Base-by-base conservation (phyloP, 2,329 filamentous ascomycete genomes). In the Trichoderma sp. region DNA sequence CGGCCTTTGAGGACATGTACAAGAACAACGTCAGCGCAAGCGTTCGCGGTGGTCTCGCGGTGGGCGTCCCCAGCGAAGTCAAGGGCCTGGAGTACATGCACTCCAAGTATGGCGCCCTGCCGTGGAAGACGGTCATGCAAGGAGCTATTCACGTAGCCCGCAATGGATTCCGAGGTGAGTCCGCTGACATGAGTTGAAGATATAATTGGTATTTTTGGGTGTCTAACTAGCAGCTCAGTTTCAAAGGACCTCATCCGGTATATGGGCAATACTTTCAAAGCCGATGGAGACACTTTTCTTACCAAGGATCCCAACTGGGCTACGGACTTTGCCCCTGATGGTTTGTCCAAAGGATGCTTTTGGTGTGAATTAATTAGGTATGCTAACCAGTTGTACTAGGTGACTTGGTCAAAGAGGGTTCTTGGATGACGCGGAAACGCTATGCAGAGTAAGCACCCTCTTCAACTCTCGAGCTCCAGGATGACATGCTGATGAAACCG, bases 1-100 rank as follows among this genome's bases (percentile, higher is more conserved):
- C 92, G 0, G 92, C 94, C 0, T 89, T 86, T 72, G 85, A 94
- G 79, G 88, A 96, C 75, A 98, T 98, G 95, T 98, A 91, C 78
- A 85, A 87, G 69, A 88, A 89, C 67, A 91, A 96, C 72, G 83
- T 86, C 0, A 79, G 84, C 1, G 88, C 86, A 1, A 94, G 92
- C 67, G 82, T 95, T 1, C 83, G 83, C 33, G 92, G 92, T 3
- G 94, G 93, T 0, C 81, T 97, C 37, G 90, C 92, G 1, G 87
- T 87, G 35, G 91, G 84, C 53, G 86, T 94, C 0, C 92, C 92
- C 0, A 88, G 92, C 4, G 92, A 95, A 80, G 78, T 97, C 13
- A 87, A 90, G 24, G 95, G 95, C 0, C 81, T 97, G 47, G 90
- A 93, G 76, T 87, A 93, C 76, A 84, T 96, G 3, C 94, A 97